Base-by-base conservation (phyloP, 768 basidiomycete species). In the Gautieria morchelliformis region DNA sequence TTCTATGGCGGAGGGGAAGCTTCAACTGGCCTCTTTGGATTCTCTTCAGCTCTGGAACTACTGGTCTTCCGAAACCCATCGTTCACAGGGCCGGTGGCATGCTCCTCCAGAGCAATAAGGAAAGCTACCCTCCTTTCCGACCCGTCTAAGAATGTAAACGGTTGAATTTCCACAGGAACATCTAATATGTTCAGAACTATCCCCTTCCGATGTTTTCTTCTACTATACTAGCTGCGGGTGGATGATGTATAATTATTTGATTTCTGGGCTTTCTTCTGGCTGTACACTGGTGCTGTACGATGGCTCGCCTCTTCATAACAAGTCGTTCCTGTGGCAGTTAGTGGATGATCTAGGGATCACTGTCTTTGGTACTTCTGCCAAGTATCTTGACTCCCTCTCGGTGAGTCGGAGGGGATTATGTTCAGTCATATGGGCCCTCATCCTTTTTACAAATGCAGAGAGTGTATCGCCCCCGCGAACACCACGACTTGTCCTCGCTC, bases 241-340 rank as follows among this genome's bases (percentile, higher is more conserved):
- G 89, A 91, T 92, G 88, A 90, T 91, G 89, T 91, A 85, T 82
- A 90, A 90, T 66, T 90, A 88, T 68, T 81, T 90, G 37, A 75
- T 86, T 32, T 78, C 79, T 54, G 82, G 79, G 9, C 74, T 91
- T 11, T 75, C 76, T 44, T 66, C 81, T 14, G 87, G 87, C 44
- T 83, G 83, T 61, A 86, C 83, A 4, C 74, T 90, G 12, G 82
- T 91, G 35, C 70, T 89, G 51, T 92, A 86, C 69, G 89, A 91
- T 66, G 89, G 89, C 30, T 88, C 85, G 60, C 89, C 89, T 3
- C 72, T 91, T 49, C 76, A 79, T 60, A 81, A 84, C 50, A 83
- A 83, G 19, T 68, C 76, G 9, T 76, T 78, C 56, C 71, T 91
- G 32, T 93, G 86, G 84, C 76, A 75, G 40, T 73, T 88, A 35